Base-by-base conservation (phyloP, 768 basidiomycete species). In the Sistotremastrum niveocremeum region DNA sequence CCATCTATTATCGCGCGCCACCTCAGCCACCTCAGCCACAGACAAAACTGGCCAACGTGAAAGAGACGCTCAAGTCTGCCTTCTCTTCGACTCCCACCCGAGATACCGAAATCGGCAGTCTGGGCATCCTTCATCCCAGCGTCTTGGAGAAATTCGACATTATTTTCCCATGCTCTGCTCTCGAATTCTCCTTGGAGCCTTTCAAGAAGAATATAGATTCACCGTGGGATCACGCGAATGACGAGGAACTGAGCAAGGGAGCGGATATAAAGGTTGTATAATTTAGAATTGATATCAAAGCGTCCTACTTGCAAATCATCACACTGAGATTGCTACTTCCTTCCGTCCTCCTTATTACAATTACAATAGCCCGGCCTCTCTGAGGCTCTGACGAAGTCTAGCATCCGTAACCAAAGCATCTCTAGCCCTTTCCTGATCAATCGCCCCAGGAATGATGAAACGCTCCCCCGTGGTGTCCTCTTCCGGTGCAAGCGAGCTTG, bases 141-240 rank as follows among this genome's bases (percentile, higher is more conserved):
- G 95, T 98, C 4, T 68, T 99, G 47, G 77, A 79, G 55, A 90
- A 88, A 58, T 99, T 94, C 63, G 93, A 98, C 62, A 83, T 98
- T 51, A 76, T 74, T 37, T 93, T 86, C 66, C 94, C 94, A 12
- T 97, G 93, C 65, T 97, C 93, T 34, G 82, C 82, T 5, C 66
- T 99, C 46, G 94, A 99, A 70, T 90, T 99, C 62, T 83, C 81
- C 32, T 70, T 97, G 39, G 93, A 97, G 63, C 86, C 86, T n/a
- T 89, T 99, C 73, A 80, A 84, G 68, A 85, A 81, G 63, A 69
- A 73, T 53, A 70, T 71, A 67, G 67, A 72, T 38, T 68, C 66
- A 56, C 63, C 73, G 48, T 77, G 74, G 74, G 20, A 20, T 20
- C 20, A 20, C 20, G 75, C 71, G 41, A 72, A 73, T 47, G 70